A percentile compares a stretch with the other conserved stretches of the same genome.
Evolutionary conservation across 2,329 filamentous ascomycete species (phyloP).

Genomic region (Pseudohalonectria lignicola): DNA sequence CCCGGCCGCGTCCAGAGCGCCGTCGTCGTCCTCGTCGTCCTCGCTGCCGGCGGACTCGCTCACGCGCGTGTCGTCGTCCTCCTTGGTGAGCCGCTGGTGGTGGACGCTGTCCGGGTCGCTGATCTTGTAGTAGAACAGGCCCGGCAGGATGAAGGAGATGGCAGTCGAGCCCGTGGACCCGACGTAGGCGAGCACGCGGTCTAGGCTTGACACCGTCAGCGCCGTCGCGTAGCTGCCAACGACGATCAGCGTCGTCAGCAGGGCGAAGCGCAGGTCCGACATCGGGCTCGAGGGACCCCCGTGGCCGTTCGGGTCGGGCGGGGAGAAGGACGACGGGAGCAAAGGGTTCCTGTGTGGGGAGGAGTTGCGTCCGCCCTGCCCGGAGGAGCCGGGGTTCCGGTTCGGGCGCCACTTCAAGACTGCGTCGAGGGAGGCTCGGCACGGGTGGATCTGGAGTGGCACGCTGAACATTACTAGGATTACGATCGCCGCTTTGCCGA

Average conservation of each 20-base stretch:
- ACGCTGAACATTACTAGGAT: conserved; percentile 94
- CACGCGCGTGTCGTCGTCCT: conserved; percentile 65
- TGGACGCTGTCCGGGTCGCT: conserved; percentile 77
- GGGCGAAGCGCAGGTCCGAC: conserved; percentile 77
- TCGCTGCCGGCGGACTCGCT: conserved; percentile 14
- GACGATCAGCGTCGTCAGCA: conserved; percentile 80
- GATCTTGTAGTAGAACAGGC: conserved; percentile 98
- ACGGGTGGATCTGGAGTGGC: conserved; percentile 90
- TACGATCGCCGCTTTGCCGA: conserved; percentile 91
- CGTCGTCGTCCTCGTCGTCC: conserved; percentile 34
- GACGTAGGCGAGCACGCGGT: conserved; percentile 88
- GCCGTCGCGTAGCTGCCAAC: conserved; percentile 77
- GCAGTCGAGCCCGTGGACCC: conserved; percentile 89
- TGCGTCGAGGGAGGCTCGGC: conserved; percentile 87
- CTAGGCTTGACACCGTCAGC: conserved; percentile 81
- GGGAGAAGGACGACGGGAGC: conserved; percentile 17
- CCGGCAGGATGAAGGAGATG: conserved; percentile 93
- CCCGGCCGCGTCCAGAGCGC: conserved; percentile 18
- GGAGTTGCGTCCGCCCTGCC: conserved; percentile 25
- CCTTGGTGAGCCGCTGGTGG: conserved; percentile 79
- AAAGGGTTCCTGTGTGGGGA: conserved; percentile 31
- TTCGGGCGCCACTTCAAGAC: conserved; percentile 84
- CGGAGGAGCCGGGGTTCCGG: conserved; percentile 16
- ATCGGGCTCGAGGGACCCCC: conserved; percentile 52
- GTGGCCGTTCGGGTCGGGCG: conserved; percentile 30